A percentile compares a stretch with the other conserved stretches of the same genome.
These are phyloP conservation scores for Botryotinia convoluta DNA, from an alignment of 2,329 filamentous ascomycete genomes.

Conservation along the genomic window DNA sequence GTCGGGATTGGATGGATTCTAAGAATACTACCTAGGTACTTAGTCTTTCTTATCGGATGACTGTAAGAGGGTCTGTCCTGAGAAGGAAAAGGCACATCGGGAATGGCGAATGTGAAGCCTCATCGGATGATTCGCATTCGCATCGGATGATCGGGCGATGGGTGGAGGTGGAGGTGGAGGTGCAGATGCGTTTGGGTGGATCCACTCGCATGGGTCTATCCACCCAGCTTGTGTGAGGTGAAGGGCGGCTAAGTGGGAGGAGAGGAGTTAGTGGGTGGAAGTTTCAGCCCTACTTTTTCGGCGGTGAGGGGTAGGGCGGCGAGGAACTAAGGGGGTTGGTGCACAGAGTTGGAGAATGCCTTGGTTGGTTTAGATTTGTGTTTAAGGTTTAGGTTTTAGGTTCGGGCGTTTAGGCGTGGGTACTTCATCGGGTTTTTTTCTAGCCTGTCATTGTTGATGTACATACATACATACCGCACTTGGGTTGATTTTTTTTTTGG, in stretches of 20 bases:
- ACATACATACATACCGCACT: neutral
- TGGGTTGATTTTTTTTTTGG: neutral
- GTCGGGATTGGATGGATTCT: neutral
- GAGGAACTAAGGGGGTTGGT: neutral
- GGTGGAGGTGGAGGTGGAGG: neutral
- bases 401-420: neutral
- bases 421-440: neutral
- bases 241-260: neutral
- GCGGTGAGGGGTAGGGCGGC: neutral
- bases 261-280: neutral
- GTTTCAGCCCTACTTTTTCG: neutral
- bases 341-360: neutral
- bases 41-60: neutral
- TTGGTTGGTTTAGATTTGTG: neutral
- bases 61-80: neutral
- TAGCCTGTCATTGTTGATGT: neutral
- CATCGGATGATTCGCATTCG: conserved; percentile 1
- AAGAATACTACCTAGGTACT: neutral
- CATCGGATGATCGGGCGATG: neutral
- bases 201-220: neutral
- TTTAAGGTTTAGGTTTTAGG: neutral
- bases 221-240: neutral
- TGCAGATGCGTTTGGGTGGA: neutral
- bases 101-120: neutral
- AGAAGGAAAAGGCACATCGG: neutral